These are phyloP conservation scores for Mycosphaerella arachidis DNA, from an alignment of 2,329 filamentous ascomycete species.

Conservation along the genomic window DNA sequence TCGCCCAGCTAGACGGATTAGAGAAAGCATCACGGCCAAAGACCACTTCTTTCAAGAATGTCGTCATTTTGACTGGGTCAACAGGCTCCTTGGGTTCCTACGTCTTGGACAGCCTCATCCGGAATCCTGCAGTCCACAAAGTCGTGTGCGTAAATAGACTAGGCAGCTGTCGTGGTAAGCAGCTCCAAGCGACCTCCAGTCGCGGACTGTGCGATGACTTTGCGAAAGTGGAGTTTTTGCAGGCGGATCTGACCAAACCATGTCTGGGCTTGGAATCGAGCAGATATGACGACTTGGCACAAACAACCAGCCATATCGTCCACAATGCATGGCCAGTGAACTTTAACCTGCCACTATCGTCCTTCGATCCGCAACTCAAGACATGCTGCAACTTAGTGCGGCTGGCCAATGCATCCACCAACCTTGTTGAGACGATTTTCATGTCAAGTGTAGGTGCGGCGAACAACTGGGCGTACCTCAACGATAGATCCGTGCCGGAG, in stretches of 20 bases:
- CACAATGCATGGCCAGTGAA: slow-evolving; percentile 37
- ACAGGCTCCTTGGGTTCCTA: slow-evolving; percentile 34
- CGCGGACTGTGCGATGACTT: slow-evolving; percentile 21
- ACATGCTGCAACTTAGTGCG: neutral
- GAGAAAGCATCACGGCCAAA: neutral
- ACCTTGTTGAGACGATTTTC: neutral
- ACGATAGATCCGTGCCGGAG: slow-evolving; percentile 25
- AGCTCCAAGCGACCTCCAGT: slow-evolving; percentile 11
- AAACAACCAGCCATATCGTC: slow-evolving; percentile 25
- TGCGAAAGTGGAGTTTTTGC: slow-evolving; percentile 19
- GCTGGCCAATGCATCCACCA: neutral
- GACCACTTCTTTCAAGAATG: neutral
- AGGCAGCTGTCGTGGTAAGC: slow-evolving; percentile 10
- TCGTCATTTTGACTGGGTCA: slow-evolving; percentile 32
- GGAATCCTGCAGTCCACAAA: slow-evolving; percentile 19
- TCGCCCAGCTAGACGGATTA: neutral
- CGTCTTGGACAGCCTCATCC: slow-evolving; percentile 28
- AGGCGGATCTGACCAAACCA: slow-evolving; percentile 17
- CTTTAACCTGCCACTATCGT: slow-evolving; percentile 31
- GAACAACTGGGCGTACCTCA: neutral
- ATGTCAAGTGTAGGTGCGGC: neutral
- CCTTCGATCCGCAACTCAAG: slow-evolving; percentile 25
- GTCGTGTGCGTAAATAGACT: slow-evolving; percentile 29
- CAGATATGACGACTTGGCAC: slow-evolving; percentile 17
- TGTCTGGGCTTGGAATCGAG: slow-evolving; percentile 21